These are phyloP conservation scores for Hyphodiscus hymeniophilus DNA, from an alignment of 495 filamentous ascomycete genomes.

Conservation along the genomic window DNA sequence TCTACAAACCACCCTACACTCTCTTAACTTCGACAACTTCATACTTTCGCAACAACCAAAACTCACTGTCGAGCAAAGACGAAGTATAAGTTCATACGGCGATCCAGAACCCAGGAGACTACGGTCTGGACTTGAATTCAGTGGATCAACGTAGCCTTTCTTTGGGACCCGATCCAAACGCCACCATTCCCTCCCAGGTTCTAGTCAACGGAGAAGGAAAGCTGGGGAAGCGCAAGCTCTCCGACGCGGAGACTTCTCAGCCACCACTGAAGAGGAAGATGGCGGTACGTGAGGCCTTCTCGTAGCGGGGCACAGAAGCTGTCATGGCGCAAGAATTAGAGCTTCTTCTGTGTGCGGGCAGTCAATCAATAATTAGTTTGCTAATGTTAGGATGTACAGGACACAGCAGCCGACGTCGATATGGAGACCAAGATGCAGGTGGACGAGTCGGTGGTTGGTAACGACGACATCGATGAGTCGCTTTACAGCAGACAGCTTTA, in stretches of 20 bases:
- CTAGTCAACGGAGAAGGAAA: conserved; percentile 29
- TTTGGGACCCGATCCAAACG: conserved; percentile 17
- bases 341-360: background rate
- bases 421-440: conserved; percentile 78
- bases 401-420: conserved; percentile 34
- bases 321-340: background rate
- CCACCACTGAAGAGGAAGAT: conserved; percentile 54
- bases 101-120: conserved; percentile 1
- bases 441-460: conserved; percentile 39
- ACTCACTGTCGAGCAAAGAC: background rate
- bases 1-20: background rate
- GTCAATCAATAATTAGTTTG: background rate
- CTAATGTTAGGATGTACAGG: conserved; percentile 23
- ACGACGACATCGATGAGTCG: conserved; percentile 81
- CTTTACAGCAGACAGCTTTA: conserved; percentile 98
- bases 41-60: background rate
- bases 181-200: conserved; percentile 22
- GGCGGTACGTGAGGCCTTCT: conserved; percentile 42
- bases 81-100: too few relatives aligned
- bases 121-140: conserved; percentile 2
- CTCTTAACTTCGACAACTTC: conserved; percentile 2
- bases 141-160: conserved; percentile 1
- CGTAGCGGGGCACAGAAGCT: background rate
- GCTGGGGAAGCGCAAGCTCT: conserved; percentile 83
- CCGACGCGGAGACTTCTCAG: conserved; percentile 62